Percentiles rank a stretch among this genome's conserved stretches.
These are phyloP conservation scores for Boechera retrofracta DNA, from an alignment of 345 rosid genomes.

Conservation along the genomic window DNA sequence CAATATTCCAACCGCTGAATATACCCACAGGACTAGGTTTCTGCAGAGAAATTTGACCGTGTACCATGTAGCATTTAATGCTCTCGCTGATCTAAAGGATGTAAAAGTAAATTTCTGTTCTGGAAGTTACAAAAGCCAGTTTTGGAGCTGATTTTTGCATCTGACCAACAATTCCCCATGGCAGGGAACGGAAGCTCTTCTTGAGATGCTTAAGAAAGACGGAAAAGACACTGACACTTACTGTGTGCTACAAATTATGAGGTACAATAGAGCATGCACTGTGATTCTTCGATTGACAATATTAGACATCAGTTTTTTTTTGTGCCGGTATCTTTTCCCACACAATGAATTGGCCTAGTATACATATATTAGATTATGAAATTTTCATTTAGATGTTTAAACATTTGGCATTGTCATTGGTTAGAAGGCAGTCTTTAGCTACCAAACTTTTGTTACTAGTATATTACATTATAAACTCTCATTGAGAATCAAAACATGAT, in stretches of 20 bases:
- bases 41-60: slow-evolving; percentile 65
- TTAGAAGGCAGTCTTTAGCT: slow-evolving; percentile 4
- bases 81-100: slow-evolving; percentile 80
- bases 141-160: slow-evolving; percentile 21
- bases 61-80: slow-evolving; percentile 81
- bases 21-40: slow-evolving; percentile 66
- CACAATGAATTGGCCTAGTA: background rate
- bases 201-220: slow-evolving; percentile 84
- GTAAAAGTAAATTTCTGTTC: slow-evolving; percentile 60
- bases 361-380: background rate
- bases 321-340: slow-evolving; percentile 17
- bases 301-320: slow-evolving; percentile 15
- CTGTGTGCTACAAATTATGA: slow-evolving; percentile 67
- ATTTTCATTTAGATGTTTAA: slow-evolving; percentile 24
- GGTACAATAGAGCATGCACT: slow-evolving; percentile 51
- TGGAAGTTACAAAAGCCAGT: background rate
- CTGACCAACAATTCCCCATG: slow-evolving; percentile 30
- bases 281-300: background rate
- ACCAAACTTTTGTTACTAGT: slow-evolving; percentile 14
- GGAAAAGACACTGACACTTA: slow-evolving; percentile 66
- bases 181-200: slow-evolving; percentile 74
- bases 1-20: slow-evolving; percentile 83
- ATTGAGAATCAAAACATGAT: background rate
- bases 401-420: slow-evolving; percentile 25
- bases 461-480: background rate